phyloP scores from a whole-genome alignment of 352 stramenopile species.

The Globisporangium nagaii region DNA sequence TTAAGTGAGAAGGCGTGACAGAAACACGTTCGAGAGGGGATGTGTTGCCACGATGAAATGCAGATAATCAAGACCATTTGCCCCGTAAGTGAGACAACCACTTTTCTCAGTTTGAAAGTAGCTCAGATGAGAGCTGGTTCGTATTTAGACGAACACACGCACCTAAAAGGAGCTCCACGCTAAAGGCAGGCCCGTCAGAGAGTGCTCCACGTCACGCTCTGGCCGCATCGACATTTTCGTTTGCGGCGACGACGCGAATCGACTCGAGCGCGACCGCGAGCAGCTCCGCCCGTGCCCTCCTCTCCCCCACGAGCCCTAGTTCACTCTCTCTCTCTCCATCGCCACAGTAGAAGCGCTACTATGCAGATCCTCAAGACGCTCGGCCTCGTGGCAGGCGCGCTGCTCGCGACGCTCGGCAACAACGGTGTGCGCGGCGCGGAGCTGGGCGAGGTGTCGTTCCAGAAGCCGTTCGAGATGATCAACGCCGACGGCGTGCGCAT shows the following conservation, averaged over 20 bases:
- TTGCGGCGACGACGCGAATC: neutral
- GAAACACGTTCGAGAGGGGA: no score
- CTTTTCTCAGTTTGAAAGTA: no score
- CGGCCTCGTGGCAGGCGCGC: conserved; percentile 17
- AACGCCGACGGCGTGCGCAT: conserved; percentile 49
- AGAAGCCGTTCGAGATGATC: conserved; percentile 79
- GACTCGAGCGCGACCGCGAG: neutral
- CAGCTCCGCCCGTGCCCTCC: neutral
- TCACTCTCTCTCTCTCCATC: neutral
- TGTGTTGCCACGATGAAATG: no score
- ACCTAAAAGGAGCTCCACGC: no score
- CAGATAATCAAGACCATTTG: no score
- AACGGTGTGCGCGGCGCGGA: conserved; percentile 22
- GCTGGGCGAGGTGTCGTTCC: conserved; percentile 54
- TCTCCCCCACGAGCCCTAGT: no score
- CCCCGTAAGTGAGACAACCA: no score
- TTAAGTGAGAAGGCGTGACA: no score
- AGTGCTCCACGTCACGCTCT: neutral
- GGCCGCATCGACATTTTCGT: no score
- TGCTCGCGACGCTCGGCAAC: conserved; percentile 23
- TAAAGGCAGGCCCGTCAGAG: no score
- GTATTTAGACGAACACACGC: no score
- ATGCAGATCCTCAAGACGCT: conserved; percentile 15
- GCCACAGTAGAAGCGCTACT: neutral
- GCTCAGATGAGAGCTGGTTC: no score